phyloP scores from a whole-genome alignment of 2,329 filamentous ascomycete genomes.

The Penicillium griseofulvum region DNA sequence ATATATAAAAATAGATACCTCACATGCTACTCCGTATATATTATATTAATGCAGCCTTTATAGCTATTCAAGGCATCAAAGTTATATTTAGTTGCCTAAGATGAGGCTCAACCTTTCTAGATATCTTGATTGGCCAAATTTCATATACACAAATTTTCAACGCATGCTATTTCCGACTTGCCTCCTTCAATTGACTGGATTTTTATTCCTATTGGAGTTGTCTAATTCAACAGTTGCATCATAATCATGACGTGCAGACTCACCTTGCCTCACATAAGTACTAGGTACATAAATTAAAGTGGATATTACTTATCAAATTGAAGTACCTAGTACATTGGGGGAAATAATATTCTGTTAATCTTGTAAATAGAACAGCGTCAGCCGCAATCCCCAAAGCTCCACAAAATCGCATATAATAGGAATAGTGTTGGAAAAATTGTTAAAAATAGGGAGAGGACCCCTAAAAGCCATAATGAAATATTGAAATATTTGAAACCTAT shows the following conservation, averaged over 20 bases:
- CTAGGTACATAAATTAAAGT: not conserved
- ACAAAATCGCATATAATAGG: not conserved
- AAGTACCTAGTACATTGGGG: conserved; percentile 8
- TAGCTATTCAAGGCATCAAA: not conserved
- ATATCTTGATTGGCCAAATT: not conserved
- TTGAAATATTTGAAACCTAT: no score
- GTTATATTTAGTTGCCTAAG: not conserved
- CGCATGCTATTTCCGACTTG: conserved; percentile 1
- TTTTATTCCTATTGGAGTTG: not conserved
- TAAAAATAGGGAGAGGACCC: not conserved
- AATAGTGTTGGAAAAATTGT: not conserved
- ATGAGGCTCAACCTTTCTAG: not conserved
- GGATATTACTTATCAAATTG: not conserved
- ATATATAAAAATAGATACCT: no score
- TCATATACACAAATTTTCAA: not conserved
- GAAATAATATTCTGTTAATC: no score
- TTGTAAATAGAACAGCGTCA: not conserved
- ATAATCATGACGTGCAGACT: conserved; percentile 19
- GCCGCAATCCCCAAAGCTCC: conserved; percentile 3
- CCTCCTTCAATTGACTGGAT: no score
- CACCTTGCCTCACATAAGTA: not conserved
- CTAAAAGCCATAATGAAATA: no score
- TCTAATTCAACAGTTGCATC: not conserved
- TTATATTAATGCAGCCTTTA: no score
- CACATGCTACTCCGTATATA: no score